phyloP scores from a whole-genome alignment of 345 rosid genomes.

The Populus pruinosa region DNA sequence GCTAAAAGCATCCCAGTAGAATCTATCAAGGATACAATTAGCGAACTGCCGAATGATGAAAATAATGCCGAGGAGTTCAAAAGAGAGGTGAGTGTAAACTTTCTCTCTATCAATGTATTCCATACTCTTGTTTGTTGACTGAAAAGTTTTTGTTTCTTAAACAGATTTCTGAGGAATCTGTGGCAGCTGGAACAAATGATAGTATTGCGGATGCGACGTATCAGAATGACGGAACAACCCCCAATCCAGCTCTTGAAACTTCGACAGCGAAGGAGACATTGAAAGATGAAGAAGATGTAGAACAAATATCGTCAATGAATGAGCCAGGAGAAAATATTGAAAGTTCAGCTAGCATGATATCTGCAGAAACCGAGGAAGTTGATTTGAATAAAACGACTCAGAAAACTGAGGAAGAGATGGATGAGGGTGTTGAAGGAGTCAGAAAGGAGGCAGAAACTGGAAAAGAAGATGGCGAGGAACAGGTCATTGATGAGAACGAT shows the following conservation, averaged over 20 bases:
- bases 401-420: not conserved
- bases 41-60: not conserved
- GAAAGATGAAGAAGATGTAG: conserved; percentile 5
- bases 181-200: conserved; percentile 3
- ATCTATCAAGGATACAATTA: not conserved
- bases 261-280: conserved; percentile 2
- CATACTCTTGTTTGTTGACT: conserved; percentile 2
- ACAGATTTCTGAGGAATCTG: conserved; percentile 15
- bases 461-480: not conserved
- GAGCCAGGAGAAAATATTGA: no score
- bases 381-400: not conserved
- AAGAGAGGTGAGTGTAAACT: no score
- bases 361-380: not conserved
- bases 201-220: not conserved
- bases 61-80: no score
- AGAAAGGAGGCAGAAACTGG: not conserved
- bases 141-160: not conserved
- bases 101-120: no score
- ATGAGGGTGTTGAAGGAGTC: not conserved
- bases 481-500: not conserved
- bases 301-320: not conserved
- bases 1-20: not conserved
- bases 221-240: conserved; percentile 9
- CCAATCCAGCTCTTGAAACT: not conserved
- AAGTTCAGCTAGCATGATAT: not conserved